Base-by-base conservation (phyloP, 106 monocot genomes). In the Alisma plantagoaquatica region DNA sequence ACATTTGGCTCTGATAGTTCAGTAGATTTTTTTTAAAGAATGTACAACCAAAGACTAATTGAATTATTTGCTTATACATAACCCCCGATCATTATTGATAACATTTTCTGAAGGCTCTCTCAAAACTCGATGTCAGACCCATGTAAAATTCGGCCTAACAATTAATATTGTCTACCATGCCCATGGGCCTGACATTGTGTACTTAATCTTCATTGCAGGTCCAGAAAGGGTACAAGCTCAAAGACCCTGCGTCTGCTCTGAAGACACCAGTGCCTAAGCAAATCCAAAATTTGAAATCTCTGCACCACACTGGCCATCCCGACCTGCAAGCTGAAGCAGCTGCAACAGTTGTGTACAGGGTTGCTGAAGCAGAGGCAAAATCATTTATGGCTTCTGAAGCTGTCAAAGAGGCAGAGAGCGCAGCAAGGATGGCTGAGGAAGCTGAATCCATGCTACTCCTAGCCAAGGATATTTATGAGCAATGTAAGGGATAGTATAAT, bases 361-460 rank as follows among this genome's bases (percentile, higher is more conserved):
- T 88, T 41, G 74, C 88, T 10, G 94, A 94, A 27, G 83, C 94
- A 30, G 94, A 88, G 50, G 80, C 84, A 16, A 94, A 94, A 64
- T 57, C 80, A 21, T 78, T 65, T 33, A 49, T 88, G 19, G 94
- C 88, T 42, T 73, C 77, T 23, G 88, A 94, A 66, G 84, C 83
- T n/a, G 67, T 78, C 9, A 94, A 75, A 59, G 80, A 88, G 51
- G 69, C 67, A 14, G 94, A 94, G 51, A 81, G 64, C 46, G 67
- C 84, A 22, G 28, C 67, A 4, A 88, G 51, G 57, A 67, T 94
- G 80, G 72, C 77, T 5, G 94, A 94, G 38, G 94, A 94, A 50
- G 66, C 80, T 0, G 82, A 84, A 6, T 71, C 77, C 7, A 61
- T 88, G 56, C 63, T 84, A 18, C 31, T 60, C 33, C 51, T 87